Percentiles rank a stretch among this genome's conserved stretches.
Conservation (phyloP, 768 basidiomycete species). For the Arthromyces matolae region DNA sequence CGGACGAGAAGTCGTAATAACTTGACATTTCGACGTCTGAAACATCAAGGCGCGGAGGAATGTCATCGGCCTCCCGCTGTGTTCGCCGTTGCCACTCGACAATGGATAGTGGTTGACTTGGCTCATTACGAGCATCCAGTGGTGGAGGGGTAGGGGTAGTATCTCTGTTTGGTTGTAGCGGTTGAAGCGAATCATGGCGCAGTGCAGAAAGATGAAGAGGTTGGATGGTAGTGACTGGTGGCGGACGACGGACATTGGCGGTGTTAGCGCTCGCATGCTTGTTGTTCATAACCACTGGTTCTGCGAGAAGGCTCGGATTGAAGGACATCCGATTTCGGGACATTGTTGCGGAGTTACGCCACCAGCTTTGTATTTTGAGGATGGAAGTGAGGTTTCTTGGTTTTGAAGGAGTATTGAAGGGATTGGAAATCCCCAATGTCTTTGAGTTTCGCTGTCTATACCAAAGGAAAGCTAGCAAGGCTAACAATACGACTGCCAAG, state of each 20-base stretch:
- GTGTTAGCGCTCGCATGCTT: neutral
- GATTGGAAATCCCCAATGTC: neutral
- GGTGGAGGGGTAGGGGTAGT: conserved; percentile 8
- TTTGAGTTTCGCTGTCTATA: conserved; percentile 18
- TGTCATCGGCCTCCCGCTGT: conserved; percentile 20
- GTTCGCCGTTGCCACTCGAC: conserved; percentile 28
- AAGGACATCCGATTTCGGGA: conserved; percentile 21
- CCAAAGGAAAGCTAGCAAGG: conserved; percentile 20
- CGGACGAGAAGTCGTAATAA: conserved; percentile 28
- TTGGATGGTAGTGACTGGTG: conserved; percentile 16
- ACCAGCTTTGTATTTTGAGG: conserved; percentile 4
- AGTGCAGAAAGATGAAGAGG: conserved; percentile 12
- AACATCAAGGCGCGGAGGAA: conserved; percentile 22
- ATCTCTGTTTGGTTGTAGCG: conserved; percentile 13
- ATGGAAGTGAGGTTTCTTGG: neutral
- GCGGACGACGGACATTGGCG: conserved; percentile 9
- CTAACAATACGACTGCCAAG: conserved; percentile 21
- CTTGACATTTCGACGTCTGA: conserved; percentile 29
- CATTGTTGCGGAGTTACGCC: neutral
- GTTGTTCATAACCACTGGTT: conserved; percentile 10
- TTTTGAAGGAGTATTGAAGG: neutral
- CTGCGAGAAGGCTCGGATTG: conserved; percentile 26
- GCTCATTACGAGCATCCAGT: conserved; percentile 11
- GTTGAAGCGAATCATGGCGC: conserved; percentile 8
- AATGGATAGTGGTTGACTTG: conserved; percentile 21